Percentiles rank a stretch among this genome's conserved stretches.
Conservation (phyloP, 176 grass and related monocot species). For the Rhynchospora breviuscula region DNA sequence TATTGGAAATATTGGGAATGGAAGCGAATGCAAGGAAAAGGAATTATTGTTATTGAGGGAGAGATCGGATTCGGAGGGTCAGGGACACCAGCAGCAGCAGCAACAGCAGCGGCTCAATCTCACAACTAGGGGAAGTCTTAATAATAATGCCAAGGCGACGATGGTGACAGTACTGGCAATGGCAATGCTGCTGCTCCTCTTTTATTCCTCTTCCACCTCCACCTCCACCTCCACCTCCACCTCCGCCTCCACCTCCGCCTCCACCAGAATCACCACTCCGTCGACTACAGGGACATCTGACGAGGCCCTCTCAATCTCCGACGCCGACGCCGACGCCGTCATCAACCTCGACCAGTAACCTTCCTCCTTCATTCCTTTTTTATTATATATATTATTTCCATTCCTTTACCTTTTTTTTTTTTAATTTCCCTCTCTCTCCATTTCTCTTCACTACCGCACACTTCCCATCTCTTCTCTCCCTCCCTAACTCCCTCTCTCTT, state of each 20-base stretch:
- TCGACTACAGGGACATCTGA: background rate
- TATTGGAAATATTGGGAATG: background rate
- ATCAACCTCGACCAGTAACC: constrained; percentile 78
- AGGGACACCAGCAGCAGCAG: background rate
- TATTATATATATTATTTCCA: background rate
- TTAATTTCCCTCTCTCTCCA: background rate
- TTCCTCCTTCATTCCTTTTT: background rate
- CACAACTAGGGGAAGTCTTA: background rate
- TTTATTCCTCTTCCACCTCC: background rate
- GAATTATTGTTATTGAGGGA: background rate
- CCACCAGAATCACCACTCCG: background rate
- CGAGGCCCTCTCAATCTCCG: background rate
- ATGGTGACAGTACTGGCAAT: background rate
- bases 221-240: background rate
- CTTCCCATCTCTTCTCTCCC: too few species aligned
- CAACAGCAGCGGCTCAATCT: background rate
- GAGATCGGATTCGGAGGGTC: background rate
- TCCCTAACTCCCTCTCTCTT: too few species aligned
- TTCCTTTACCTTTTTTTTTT: background rate
- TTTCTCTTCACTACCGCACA: background rate
- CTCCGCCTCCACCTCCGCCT: background rate
- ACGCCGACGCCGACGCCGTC: background rate
- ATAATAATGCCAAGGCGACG: background rate
- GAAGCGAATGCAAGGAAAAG: background rate
- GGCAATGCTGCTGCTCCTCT: background rate